Evolutionary conservation across 805 yeast genomes (phyloP), one percentile per base, ranked within the genome.

Genomic region (Grigorovia humatica): DNA sequence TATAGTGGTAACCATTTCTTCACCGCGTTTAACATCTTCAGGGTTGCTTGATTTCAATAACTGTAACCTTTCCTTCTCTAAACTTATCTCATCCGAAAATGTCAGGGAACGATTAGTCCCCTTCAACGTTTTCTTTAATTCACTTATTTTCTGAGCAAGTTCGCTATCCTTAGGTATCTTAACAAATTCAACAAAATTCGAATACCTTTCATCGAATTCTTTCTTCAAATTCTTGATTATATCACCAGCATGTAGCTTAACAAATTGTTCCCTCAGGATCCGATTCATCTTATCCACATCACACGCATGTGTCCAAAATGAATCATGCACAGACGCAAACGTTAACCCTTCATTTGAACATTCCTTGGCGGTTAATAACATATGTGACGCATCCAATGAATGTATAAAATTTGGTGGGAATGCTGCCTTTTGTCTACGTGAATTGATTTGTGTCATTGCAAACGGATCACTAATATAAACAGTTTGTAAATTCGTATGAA

Each of bases 291-390:
- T 64, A 54, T 82, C 83, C 44, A 91, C 81, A 65, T 87, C 91
- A 48, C 80, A 72, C 1, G 99, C 97, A 65, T 93, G 98, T 0
- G 98, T 89, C 99, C 99, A 91, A 67, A 87, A 91, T 0, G 98
- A 91, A 66, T 91, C 99, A 68, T 91, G 99, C 23, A 91, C 99
- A 0, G 98, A 82, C 0, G 98, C 96, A 74, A 93, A 91, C 12
- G 81, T 73, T 48, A 93, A 68, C 0, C 79, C 80, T 1, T 65
- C 64, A 44, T 81, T 75, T 4, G 84, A 80, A 67, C 96, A 88
- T 23, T 81, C 81, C 48, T 80, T 74, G 0, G 97, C 95, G 9
- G 96, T 85, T 73, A 90, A 70, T 49, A 93, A 74, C 99, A 91
- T 93, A 66, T 91, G 99, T 0, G 96, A 84, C 1, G 98, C 98